phyloP scores from a whole-genome alignment of 179 eudicot genomes.

The Gypsophila paniculata region DNA sequence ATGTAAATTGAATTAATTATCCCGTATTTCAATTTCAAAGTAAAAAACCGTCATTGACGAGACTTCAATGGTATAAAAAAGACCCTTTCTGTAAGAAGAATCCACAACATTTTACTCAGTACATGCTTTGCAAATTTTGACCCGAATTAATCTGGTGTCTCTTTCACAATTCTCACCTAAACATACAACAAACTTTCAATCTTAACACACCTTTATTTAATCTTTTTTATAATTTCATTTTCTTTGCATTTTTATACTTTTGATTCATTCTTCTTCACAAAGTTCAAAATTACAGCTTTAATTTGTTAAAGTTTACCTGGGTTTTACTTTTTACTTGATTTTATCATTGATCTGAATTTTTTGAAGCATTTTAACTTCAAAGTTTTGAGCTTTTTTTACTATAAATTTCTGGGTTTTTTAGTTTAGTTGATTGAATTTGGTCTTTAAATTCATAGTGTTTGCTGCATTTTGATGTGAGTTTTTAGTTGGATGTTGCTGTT shows the following conservation, averaged over 20 bases:
- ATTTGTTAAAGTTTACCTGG: slow-evolving; percentile 5
- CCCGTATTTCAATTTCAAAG: no score
- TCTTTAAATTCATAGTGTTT: background rate
- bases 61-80: no score
- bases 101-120: no score
- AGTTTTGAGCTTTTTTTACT: slow-evolving; percentile 7
- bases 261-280: background rate
- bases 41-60: no score
- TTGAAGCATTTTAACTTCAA: background rate
- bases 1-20: no score
- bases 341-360: background rate
- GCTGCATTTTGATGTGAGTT: slow-evolving; percentile 17
- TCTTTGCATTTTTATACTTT: background rate
- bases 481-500: slow-evolving; percentile 11
- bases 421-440: slow-evolving; percentile 11
- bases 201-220: no score
- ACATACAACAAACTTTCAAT: no score
- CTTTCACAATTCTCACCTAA: no score
- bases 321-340: background rate
- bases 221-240: background rate
- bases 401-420: slow-evolving; percentile 7
- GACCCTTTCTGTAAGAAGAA: no score
- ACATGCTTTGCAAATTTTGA: no score
- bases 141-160: no score
- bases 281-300: background rate